These are phyloP conservation scores for Colletotrichum orchidophilum DNA, from an alignment of 2,329 filamentous ascomycete genomes.

Conservation along the genomic window DNA sequence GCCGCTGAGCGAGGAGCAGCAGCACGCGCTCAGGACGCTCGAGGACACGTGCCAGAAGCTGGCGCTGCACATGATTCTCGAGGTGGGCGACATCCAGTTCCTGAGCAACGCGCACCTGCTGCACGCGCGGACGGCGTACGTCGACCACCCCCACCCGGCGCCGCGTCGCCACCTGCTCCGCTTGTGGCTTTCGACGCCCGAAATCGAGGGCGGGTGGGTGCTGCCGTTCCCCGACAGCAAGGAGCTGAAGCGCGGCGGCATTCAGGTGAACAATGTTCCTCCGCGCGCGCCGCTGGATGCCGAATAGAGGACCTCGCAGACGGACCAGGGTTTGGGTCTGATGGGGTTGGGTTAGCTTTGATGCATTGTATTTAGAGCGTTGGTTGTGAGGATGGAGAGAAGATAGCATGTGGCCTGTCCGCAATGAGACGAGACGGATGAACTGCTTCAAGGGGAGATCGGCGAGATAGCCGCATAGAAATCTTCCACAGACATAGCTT, in stretches of 20 bases:
- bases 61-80: constrained; percentile 82
- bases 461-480: neutral
- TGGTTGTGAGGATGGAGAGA: neutral
- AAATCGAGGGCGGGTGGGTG: constrained; percentile 85
- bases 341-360: neutral
- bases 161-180: constrained; percentile 83
- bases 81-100: constrained; percentile 90
- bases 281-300: constrained; percentile 81
- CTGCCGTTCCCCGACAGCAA: constrained; percentile 83
- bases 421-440: neutral
- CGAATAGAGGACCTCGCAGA: constrained; percentile 61
- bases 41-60: constrained; percentile 80
- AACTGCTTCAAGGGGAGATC: neutral
- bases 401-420: neutral
- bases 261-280: constrained; percentile 84
- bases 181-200: constrained; percentile 84
- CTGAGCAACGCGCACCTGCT: constrained; percentile 79
- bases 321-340: neutral
- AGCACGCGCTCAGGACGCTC: constrained; percentile 73
- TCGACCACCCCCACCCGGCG: constrained; percentile 68
- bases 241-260: constrained; percentile 88
- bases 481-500: neutral
- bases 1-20: constrained; percentile 73
- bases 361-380: neutral
- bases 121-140: constrained; percentile 85